Evolutionary conservation across 768 basidiomycete genomes (phyloP).

Genomic region (Hypsizygus marmoreus): DNA sequence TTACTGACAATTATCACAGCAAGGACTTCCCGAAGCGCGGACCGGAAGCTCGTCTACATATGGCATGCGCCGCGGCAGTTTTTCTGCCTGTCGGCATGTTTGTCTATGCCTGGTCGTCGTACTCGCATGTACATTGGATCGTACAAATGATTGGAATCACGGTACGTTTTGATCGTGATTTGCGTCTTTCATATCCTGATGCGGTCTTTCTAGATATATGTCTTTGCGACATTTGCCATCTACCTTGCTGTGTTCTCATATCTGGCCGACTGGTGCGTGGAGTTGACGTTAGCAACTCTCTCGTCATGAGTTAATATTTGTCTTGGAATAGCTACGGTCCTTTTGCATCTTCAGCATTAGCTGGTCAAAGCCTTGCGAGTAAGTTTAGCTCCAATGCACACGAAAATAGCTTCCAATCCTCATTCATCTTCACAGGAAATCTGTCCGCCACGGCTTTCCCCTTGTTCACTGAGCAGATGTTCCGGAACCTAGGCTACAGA

Average conservation of each 20-base stretch:
- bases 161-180: slow-evolving; percentile 21
- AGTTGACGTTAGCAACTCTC: neutral
- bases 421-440: slow-evolving; percentile 39
- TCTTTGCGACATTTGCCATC: slow-evolving; percentile 52
- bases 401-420: neutral
- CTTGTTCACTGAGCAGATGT: slow-evolving; percentile 65
- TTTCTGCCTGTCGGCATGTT: slow-evolving; percentile 64
- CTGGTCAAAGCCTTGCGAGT: slow-evolving; percentile 66
- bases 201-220: slow-evolving; percentile 40
- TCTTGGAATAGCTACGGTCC: slow-evolving; percentile 44
- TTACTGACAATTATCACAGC: slow-evolving; percentile 19
- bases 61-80: slow-evolving; percentile 54
- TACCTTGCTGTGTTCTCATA: slow-evolving; percentile 64
- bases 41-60: slow-evolving; percentile 63
- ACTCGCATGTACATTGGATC: slow-evolving; percentile 59
- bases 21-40: slow-evolving; percentile 35
- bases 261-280: slow-evolving; percentile 60
- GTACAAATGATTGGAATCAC: slow-evolving; percentile 55
- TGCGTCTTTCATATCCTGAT: slow-evolving; percentile 9
- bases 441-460: slow-evolving; percentile 56
- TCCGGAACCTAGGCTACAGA: slow-evolving; percentile 50
- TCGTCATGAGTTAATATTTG: neutral
- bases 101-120: slow-evolving; percentile 73
- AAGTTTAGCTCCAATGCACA: slow-evolving; percentile 22
- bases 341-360: slow-evolving; percentile 70